Conservation (phyloP, 768 basidiomycete species). For the Leccinum sublutescens region DNA sequence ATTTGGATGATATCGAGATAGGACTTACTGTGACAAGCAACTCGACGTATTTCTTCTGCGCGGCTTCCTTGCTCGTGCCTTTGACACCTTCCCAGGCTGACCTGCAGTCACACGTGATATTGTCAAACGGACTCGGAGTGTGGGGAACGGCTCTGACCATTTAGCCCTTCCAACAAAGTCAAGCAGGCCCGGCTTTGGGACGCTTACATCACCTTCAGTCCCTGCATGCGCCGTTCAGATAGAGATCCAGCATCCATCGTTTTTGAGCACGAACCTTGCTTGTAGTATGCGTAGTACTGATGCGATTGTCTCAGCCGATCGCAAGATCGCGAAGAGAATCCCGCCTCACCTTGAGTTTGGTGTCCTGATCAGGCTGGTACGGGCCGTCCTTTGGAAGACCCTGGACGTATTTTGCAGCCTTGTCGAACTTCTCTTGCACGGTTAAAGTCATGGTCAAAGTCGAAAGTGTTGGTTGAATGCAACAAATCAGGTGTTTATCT, state of each 20-base stretch:
- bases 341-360: constrained; percentile 75
- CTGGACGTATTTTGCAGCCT: constrained; percentile 67
- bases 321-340: neutral
- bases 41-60: constrained; percentile 70
- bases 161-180: constrained; percentile 90
- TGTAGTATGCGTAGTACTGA: constrained; percentile 93
- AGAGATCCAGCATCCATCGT: neutral
- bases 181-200: constrained; percentile 64
- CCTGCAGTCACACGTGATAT: constrained; percentile 42
- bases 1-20: neutral
- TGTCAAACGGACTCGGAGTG: neutral
- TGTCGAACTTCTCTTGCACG: constrained; percentile 60
- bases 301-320: constrained; percentile 8
- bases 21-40: constrained; percentile 62
- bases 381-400: constrained; percentile 69
- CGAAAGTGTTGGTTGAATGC: neutral
- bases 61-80: constrained; percentile 71
- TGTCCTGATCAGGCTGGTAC: constrained; percentile 67
- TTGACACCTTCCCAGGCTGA: constrained; percentile 81
- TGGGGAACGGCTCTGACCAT: constrained; percentile 52
- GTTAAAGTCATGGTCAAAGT: constrained; percentile 48
- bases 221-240: constrained; percentile 42
- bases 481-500: constrained; percentile 13
- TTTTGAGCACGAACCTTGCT: constrained; percentile 64
- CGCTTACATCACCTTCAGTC: constrained; percentile 71